Evolutionary conservation across 2,329 filamentous ascomycete species (phyloP).

Genomic region (Ophioceras dolichostomum): DNA sequence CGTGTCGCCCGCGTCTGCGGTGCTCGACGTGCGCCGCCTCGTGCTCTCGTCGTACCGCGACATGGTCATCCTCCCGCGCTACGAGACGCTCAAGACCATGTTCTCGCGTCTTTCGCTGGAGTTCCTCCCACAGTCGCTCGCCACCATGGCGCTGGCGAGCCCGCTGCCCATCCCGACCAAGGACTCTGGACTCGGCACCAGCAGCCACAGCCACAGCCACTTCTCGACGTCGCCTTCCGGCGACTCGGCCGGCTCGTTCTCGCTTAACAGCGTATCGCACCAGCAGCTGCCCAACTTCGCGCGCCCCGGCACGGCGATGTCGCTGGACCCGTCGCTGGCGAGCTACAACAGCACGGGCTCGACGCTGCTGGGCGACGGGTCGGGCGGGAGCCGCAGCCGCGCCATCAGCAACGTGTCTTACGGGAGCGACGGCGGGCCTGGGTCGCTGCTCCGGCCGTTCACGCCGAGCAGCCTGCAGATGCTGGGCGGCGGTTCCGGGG

Average conservation of each 20-base stretch:
- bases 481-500: constrained; percentile 9
- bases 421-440: constrained; percentile 32
- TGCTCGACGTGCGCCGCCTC: constrained; percentile 78
- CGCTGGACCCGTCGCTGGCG: constrained; percentile 59
- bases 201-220: constrained; percentile 9
- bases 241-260: constrained; percentile 25
- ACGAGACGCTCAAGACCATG: constrained; percentile 77
- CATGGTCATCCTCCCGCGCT: constrained; percentile 74
- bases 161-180: constrained; percentile 32
- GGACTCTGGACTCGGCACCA: constrained; percentile 6
- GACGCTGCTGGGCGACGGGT: constrained; percentile 60
- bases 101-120: constrained; percentile 86
- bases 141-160: constrained; percentile 38
- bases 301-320: constrained; percentile 63
- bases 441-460: constrained; percentile 27
- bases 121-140: constrained; percentile 46
- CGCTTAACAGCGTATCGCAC: constrained; percentile 21
- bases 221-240: constrained; percentile 37
- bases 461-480: constrained; percentile 29
- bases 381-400: constrained; percentile 53
- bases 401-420: constrained; percentile 78
- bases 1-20: constrained; percentile 34
- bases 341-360: constrained; percentile 73
- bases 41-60: constrained; percentile 84
- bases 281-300: constrained; percentile 8